Evolutionary conservation across 306 rosid species (phyloP), one percentile per base, ranked within the genome.

Genomic region (Cicer chorassanicum): DNA sequence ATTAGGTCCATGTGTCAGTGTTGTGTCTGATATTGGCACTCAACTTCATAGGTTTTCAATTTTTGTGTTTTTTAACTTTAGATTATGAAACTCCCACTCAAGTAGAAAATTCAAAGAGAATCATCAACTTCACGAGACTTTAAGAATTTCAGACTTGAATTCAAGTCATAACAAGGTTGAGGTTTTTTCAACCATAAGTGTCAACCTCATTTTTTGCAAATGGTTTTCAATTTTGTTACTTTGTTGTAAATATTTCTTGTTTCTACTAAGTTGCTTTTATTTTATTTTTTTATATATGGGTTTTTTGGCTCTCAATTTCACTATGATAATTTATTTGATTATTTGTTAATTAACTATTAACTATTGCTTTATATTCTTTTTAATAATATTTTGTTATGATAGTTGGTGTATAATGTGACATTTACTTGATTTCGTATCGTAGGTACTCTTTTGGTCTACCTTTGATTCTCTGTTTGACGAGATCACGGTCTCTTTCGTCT

Each of bases 401-500:
- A 83, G 83, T 78, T 80, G 76, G 61, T 42, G 2, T 42, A 1
- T 42, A 42, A 29, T 29, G 73, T 66, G 73, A 41, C 66, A 56
- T 82, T 70, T 84, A 56, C 78, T 70, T 66, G 68, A 83, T 70
- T 75, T 62, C 65, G 36, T 41, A 55, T 62, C 65, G 36, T 41
- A 55, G 43, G 19, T 72, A 9, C 75, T 60, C 41, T 70, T 77
- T 64, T 46, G 55, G 49, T 50, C 51, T 69, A 57, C 45, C 56
- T 73, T 83, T 75, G 84, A 77, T 82, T 82, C 81, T 80, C 76
- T 85, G 82, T 86, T 86, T 84, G 91, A 82, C 91, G 76, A 85
- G 75, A 86, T 86, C 78, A 84, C 75, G 68, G 76, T 86, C 82
- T 68, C 59, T 85, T 85, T 89, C 89, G 90, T 83, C 94, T 71